phyloP scores from a whole-genome alignment of 371 early-diverging fungal species.

The Rhizopus stolonifer region DNA sequence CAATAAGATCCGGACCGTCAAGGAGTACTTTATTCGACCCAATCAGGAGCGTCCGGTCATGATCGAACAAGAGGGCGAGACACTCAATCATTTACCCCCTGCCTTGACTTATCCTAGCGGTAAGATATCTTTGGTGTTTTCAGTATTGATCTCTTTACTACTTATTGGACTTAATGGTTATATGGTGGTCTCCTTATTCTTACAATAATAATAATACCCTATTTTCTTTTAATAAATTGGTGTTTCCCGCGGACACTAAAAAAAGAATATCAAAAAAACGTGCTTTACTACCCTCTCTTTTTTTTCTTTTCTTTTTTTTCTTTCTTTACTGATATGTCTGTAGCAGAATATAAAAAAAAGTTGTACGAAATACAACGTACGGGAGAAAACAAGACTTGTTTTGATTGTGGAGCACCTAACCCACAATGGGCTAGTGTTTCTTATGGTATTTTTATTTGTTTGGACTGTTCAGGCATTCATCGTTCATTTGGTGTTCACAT shows the following conservation, averaged over 20 bases:
- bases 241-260: neutral
- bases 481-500: slow-evolving; percentile 94
- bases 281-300: neutral
- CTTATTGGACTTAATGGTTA: slow-evolving; percentile 61
- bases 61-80: neutral
- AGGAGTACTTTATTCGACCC: slow-evolving; percentile 12
- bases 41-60: neutral
- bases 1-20: slow-evolving; percentile 11
- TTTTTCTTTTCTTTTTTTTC: neutral
- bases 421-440: slow-evolving; percentile 96
- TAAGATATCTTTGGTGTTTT: slow-evolving; percentile 37
- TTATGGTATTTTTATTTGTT: slow-evolving; percentile 96
- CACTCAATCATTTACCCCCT: slow-evolving; percentile 13
- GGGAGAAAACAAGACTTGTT: slow-evolving; percentile 76
- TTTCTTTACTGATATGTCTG: slow-evolving; percentile 7
- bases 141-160: slow-evolving; percentile 46
- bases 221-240: no score
- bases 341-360: slow-evolving; percentile 64
- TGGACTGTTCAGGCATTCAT: slow-evolving; percentile 94
- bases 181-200: slow-evolving; percentile 42
- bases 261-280: neutral
- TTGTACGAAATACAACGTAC: slow-evolving; percentile 71
- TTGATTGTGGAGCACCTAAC: slow-evolving; percentile 84
- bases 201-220: slow-evolving; percentile 2
- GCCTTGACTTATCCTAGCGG: slow-evolving; percentile 34